Evolutionary conservation across 2,329 filamentous ascomycete genomes (phyloP).

Genomic region (Claviceps citrina): DNA sequence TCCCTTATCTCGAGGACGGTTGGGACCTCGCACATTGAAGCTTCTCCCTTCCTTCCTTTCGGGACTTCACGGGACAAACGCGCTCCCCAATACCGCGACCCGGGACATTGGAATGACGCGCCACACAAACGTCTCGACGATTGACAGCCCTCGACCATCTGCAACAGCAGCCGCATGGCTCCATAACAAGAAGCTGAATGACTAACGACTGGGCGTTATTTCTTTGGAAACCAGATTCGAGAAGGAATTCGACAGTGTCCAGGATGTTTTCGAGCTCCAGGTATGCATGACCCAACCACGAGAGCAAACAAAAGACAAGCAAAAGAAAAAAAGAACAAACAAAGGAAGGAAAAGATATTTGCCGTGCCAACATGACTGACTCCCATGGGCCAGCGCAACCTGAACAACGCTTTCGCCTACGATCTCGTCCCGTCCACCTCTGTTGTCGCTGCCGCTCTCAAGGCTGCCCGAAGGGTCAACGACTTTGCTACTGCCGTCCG

Average conservation of each 20-base stretch:
- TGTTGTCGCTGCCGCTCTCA: slow-evolving; percentile 81
- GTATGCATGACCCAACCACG: slow-evolving; percentile 37
- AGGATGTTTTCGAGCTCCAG: slow-evolving; percentile 99
- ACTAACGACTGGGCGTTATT: slow-evolving; percentile 13
- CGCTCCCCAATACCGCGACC: too few species aligned
- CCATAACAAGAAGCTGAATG: slow-evolving; percentile 14
- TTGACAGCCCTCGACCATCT: not conserved
- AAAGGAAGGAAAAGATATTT: too few species aligned
- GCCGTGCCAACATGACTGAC: slow-evolving; percentile 5
- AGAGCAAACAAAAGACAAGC: too few species aligned
- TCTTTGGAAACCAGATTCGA: slow-evolving; percentile 55
- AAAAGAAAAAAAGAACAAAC: too few species aligned
- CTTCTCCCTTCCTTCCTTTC: not conserved
- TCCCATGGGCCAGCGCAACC: slow-evolving; percentile 48
- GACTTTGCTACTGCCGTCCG: slow-evolving; percentile 97
- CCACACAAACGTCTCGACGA: not conserved
- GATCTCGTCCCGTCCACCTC: slow-evolving; percentile 92
- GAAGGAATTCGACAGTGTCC: slow-evolving; percentile 95
- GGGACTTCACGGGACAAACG: too few species aligned
- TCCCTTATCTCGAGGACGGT: too few species aligned
- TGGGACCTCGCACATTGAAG: too few species aligned
- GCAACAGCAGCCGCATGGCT: not conserved
- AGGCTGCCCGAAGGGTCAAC: slow-evolving; percentile 89
- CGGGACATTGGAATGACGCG: not conserved
- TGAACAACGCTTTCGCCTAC: slow-evolving; percentile 99